phyloP scores from a whole-genome alignment of 306 rosid genomes.

The Dryas alaskensis region DNA sequence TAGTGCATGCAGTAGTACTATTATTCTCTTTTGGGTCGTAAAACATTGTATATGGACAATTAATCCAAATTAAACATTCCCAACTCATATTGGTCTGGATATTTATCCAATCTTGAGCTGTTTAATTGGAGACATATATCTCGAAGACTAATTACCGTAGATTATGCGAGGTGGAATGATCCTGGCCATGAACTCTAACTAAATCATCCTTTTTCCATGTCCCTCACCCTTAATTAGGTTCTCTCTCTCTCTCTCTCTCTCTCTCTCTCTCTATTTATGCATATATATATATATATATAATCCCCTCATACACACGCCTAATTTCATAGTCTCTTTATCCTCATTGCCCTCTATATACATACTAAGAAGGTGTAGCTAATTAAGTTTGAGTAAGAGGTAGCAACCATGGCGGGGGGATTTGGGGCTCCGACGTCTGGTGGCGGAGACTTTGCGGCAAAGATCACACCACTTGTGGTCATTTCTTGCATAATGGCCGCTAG shows the following conservation, averaged over 20 bases:
- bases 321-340: not conserved
- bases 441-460: conserved; percentile 38
- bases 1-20: no score
- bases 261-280: no score
- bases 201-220: not conserved
- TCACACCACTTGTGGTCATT: conserved; percentile 36
- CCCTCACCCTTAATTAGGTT: not conserved
- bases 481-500: conserved; percentile 53
- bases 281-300: not conserved
- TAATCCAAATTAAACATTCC: no score
- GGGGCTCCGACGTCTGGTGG: conserved; percentile 4
- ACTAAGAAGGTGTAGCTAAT: not conserved
- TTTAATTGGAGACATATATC: no score
- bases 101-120: no score
- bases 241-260: no score
- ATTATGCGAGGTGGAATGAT: not conserved
- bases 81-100: no score
- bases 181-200: not conserved
- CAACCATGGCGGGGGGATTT: conserved; percentile 32
- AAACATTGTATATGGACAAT: no score
- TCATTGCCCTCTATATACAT: not conserved
- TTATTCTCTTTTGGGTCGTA: no score
- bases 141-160: not conserved
- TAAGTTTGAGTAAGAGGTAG: not conserved
- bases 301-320: not conserved